Base-by-base conservation (phyloP, 2,329 filamentous ascomycete species). In the Talaromyces funiculosus region DNA sequence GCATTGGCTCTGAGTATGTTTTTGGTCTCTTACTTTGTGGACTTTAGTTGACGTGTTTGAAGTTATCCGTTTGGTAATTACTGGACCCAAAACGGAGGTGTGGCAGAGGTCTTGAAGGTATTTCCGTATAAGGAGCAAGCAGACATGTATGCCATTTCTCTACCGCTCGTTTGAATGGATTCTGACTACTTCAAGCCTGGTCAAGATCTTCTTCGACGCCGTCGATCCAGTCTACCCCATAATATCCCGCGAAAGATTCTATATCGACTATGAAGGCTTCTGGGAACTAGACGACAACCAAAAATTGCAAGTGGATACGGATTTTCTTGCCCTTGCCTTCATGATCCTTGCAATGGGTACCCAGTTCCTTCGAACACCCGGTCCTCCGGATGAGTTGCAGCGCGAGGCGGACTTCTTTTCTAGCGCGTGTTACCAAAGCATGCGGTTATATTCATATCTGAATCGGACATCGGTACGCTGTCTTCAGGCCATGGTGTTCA, bases 341-440 rank as follows among this genome's bases (percentile, higher is more conserved):
- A 62, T 62, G 33, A n/a, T 62, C 18, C 45, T 62, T 20, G 61
- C 61, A 8, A 62, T 62, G 61, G 61, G 61, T 4, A 62, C 61
- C 3, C 57, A 60, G n/a, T 62, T 62, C 42, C 24, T 62, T n/a
- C 43, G 53, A 31, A 37, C 18, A 5, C 61, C 61, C 3, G 57
- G 45, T 3, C 31, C 57, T 2, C 18, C 45, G 2, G 53, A 24
- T 3, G 12, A 51, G n/a, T 29, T 56, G 1, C 40, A 60, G 53
- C 29, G 24, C 16, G 53, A 20, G 7, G 61, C 61, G n/a, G 61
- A 62, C 20, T 62, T 62, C n/a, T 62, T 57, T 54, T 62, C 61
- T 9, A 62, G 61, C 45, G 61, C 61, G 6, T 62, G 61, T 14
- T 47, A 62, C 31, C 61, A 62, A 16, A 62, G 61, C 26, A 53